A percentile compares a stretch with the other conserved stretches of the same genome.
Evolutionary conservation across 129 eudicot species (phyloP).

Genomic region (Calendula officinalis): DNA sequence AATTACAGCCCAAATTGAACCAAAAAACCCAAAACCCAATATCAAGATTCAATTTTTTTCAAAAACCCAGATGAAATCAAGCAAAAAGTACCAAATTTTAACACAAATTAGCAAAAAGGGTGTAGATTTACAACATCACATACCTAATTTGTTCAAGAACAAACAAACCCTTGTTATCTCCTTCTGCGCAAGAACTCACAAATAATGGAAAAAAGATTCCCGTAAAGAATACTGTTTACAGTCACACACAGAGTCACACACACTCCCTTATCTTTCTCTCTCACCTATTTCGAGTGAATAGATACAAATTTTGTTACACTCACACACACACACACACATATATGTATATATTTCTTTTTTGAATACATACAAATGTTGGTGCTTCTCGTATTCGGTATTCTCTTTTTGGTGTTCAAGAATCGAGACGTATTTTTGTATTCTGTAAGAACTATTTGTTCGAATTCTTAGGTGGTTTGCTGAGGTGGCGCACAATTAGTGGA

Average conservation of each 20-base stretch:
- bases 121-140: constrained; percentile 2
- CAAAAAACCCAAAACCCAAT: constrained; percentile 19
- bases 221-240: constrained; percentile 21
- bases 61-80: constrained; percentile 28
- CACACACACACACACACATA: neutral
- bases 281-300: constrained; percentile 23
- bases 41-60: constrained; percentile 2
- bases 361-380: constrained; percentile 35
- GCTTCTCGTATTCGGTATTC: constrained; percentile 13
- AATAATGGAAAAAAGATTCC: constrained; percentile 33
- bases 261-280: neutral
- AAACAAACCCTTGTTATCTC: constrained; percentile 12
- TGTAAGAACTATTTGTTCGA: constrained; percentile 4
- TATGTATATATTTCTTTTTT: constrained; percentile 5
- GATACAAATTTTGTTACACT: constrained; percentile 26
- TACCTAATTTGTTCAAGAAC: constrained; percentile 28
- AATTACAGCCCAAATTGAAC: constrained; percentile 8
- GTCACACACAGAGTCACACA: constrained; percentile 11
- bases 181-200: constrained; percentile 15
- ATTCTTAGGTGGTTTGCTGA: constrained; percentile 32
- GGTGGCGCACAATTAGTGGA: constrained; percentile 33
- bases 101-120: constrained; percentile 14
- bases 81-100: constrained; percentile 1
- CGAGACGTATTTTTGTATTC: constrained; percentile 18
- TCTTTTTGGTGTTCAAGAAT: constrained; percentile 25